phyloP scores from a whole-genome alignment of 2,329 filamentous ascomycete genomes.

The Phyllosticta ampelicida region DNA sequence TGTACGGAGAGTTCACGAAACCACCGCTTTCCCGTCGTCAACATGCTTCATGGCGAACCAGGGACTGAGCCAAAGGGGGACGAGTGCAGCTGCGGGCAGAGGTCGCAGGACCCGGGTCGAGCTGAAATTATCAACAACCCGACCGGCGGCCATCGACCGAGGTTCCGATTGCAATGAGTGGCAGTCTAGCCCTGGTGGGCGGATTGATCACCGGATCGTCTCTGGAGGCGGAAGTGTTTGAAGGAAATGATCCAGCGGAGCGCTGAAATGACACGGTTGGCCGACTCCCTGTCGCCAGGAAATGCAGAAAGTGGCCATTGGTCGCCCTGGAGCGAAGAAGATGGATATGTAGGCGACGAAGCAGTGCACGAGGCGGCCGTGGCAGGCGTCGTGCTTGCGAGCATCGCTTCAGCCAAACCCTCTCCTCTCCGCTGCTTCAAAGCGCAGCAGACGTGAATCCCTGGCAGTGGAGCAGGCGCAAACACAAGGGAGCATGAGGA shows the following conservation, averaged over 20 bases:
- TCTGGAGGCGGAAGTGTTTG: neutral
- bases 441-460: neutral
- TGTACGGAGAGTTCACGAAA: neutral
- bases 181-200: neutral
- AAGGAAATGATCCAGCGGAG: neutral
- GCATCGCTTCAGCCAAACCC: neutral
- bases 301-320: neutral
- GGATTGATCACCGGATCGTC: neutral
- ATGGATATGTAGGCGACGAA: neutral
- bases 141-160: neutral
- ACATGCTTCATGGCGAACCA: neutral
- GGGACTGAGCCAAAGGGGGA: neutral
- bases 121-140: neutral
- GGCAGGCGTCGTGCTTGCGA: neutral
- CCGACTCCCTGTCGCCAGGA: neutral
- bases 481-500: neutral
- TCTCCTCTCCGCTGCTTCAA: neutral
- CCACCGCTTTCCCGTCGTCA: neutral
- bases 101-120: neutral
- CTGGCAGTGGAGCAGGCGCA: neutral
- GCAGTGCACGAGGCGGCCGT: neutral
- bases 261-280: neutral
- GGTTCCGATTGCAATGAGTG: neutral
- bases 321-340: neutral
- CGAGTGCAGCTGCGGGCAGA: neutral